phyloP scores from a whole-genome alignment of 2,329 filamentous ascomycete species.

The Cladosporium halotolerans region DNA sequence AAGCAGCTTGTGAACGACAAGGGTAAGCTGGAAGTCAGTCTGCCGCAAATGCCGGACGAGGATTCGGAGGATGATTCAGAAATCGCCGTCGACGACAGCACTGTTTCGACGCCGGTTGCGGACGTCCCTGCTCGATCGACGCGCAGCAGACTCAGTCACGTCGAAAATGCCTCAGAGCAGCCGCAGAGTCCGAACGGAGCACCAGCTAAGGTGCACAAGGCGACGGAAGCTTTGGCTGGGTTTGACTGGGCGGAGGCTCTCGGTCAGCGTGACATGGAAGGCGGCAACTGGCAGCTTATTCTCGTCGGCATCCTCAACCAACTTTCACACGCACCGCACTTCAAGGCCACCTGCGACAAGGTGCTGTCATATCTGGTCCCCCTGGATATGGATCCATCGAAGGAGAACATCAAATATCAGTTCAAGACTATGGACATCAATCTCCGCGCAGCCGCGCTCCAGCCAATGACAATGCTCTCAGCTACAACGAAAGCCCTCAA shows the following conservation, averaged over 20 bases:
- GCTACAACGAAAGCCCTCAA: constrained; percentile 80
- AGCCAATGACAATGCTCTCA: constrained; percentile 80
- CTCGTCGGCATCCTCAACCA: constrained; percentile 82
- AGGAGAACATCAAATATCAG: constrained; percentile 64
- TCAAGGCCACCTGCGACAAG: constrained; percentile 67
- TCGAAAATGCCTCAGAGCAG: constrained; percentile 58
- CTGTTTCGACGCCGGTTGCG: constrained; percentile 53
- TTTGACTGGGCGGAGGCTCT: constrained; percentile 84
- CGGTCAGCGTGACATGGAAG: constrained; percentile 73
- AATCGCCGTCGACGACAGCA: constrained; percentile 56
- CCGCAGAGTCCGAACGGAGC: constrained; percentile 28
- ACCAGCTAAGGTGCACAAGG: constrained; percentile 49
- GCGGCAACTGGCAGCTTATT: constrained; percentile 88
- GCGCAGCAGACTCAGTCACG: constrained; percentile 64
- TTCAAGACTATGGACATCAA: constrained; percentile 79
- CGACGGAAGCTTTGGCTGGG: constrained; percentile 65
- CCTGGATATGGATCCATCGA: constrained; percentile 64
- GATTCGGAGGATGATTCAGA: constrained; percentile 66
- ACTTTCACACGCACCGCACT: constrained; percentile 67
- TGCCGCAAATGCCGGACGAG: constrained; percentile 70
- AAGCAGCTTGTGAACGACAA: constrained; percentile 78
- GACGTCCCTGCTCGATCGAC: constrained; percentile 76
- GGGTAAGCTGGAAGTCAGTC: constrained; percentile 70
- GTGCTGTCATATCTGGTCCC: constrained; percentile 78
- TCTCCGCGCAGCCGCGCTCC: constrained; percentile 68